These are phyloP conservation scores for Ophiostoma tasmaniense DNA, from an alignment of 2,329 filamentous ascomycete species.

Conservation along the genomic window DNA sequence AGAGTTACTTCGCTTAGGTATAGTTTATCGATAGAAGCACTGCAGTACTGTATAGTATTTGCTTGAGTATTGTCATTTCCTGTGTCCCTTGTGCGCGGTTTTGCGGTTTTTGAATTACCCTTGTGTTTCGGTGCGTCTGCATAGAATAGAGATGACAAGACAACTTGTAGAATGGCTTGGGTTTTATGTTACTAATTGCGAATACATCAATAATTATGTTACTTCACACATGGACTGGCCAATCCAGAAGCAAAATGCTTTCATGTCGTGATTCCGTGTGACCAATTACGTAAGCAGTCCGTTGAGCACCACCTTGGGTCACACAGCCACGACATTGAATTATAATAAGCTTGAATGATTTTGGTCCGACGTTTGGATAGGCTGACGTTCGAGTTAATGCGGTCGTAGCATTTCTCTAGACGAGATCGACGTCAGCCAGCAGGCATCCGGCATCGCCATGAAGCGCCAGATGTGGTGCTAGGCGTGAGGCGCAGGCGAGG, in stretches of 20 bases:
- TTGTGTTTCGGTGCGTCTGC: neutral
- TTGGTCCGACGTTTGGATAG: too few relatives aligned
- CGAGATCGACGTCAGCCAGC: neutral
- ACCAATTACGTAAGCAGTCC: neutral
- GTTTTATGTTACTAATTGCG: neutral
- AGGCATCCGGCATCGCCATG: neutral
- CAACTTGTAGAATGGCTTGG: neutral
- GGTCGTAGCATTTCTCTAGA: too few relatives aligned
- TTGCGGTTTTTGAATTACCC: too few relatives aligned
- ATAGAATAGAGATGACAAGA: neutral
- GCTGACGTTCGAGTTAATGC: too few relatives aligned
- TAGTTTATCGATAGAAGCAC: neutral
- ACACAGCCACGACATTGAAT: neutral
- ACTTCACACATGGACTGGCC: neutral
- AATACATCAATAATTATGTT: neutral
- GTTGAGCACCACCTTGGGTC: neutral
- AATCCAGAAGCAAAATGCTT: neutral
- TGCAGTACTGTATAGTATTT: too few relatives aligned
- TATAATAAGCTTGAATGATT: neutral
- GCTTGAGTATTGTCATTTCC: neutral
- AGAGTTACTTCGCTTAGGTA: slow-evolving; percentile 87
- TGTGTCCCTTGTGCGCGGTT: too few relatives aligned
- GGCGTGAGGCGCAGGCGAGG: neutral
- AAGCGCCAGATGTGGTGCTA: neutral
- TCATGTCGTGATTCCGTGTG: neutral